Conservation (phyloP, 73 alveolate genomes). For the Uronychia binucleata region DNA sequence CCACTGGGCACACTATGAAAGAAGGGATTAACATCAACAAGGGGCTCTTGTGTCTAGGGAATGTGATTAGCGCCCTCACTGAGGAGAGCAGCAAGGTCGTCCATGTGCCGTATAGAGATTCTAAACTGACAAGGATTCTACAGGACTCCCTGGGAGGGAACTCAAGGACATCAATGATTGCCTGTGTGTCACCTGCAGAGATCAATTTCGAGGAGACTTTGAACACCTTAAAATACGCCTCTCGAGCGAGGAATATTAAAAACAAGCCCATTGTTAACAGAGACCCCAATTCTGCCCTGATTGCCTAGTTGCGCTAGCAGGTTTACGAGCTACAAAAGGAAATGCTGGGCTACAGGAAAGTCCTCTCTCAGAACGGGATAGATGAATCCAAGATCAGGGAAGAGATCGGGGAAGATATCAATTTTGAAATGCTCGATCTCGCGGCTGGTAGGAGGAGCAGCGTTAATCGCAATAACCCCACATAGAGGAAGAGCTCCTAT, state of each 20-base stretch:
- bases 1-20: constrained; percentile 82
- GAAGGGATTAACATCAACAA: constrained; percentile 95
- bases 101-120: constrained; percentile 98
- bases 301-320: constrained; percentile 70
- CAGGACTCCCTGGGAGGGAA: constrained; percentile 99
- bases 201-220: constrained; percentile 93
- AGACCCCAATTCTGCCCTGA: constrained; percentile 85
- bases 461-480: neutral
- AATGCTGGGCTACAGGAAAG: constrained; percentile 76
- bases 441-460: neutral
- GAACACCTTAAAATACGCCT: constrained; percentile 94
- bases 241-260: constrained; percentile 93
- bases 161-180: constrained; percentile 95
- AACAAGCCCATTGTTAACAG: constrained; percentile 87
- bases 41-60: constrained; percentile 92
- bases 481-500: neutral
- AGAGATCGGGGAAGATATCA: neutral
- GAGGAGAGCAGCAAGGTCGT: constrained; percentile 80
- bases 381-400: constrained; percentile 7
- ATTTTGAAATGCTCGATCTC: neutral
- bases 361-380: constrained; percentile 73
- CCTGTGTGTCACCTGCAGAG: constrained; percentile 97
- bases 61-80: constrained; percentile 93
- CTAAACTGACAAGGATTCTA: constrained; percentile 97
- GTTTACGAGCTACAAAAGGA: constrained; percentile 86